Evolutionary conservation across 106 monocot genomes (phyloP).

Genomic region (Chionographis japonica): DNA sequence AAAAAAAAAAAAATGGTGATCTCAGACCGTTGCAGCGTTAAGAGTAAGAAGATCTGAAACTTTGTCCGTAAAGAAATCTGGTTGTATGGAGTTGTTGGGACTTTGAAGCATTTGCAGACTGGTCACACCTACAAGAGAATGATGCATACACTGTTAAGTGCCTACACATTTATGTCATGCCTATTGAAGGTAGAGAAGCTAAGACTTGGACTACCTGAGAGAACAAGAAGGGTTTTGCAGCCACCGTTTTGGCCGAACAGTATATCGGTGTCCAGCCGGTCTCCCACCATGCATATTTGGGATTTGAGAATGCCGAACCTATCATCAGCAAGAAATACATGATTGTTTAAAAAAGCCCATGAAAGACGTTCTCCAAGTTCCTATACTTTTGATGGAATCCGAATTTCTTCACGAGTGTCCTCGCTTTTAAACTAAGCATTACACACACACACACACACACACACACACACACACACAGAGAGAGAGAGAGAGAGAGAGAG

Average conservation of each 20-base stretch:
- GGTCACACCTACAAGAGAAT: constrained; percentile 63
- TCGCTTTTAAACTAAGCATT: no score
- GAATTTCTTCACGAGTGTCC: no score
- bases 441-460: no score
- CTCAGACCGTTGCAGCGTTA: constrained; percentile 76
- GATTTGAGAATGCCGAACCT: constrained; percentile 92
- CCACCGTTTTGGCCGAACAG: constrained; percentile 98
- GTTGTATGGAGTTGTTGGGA: constrained; percentile 76
- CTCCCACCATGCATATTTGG: constrained; percentile 99
- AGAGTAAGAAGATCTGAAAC: constrained; percentile 75
- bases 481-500: no score
- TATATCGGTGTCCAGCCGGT: constrained; percentile 92
- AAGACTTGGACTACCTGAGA: constrained; percentile 56
- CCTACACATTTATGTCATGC: not conserved
- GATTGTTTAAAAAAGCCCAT: no score
- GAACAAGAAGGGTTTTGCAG: constrained; percentile 96
- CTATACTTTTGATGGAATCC: no score
- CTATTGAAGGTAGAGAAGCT: not conserved
- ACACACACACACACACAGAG: no score
- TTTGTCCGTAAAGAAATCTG: constrained; percentile 83
- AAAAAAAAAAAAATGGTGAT: no score
- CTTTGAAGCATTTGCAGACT: constrained; percentile 72
- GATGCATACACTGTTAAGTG: not conserved
- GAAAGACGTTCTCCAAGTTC: no score
- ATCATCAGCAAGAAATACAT: not conserved